phyloP scores from a whole-genome alignment of 768 basidiomycete genomes.

The Holtermannia corniformis region DNA sequence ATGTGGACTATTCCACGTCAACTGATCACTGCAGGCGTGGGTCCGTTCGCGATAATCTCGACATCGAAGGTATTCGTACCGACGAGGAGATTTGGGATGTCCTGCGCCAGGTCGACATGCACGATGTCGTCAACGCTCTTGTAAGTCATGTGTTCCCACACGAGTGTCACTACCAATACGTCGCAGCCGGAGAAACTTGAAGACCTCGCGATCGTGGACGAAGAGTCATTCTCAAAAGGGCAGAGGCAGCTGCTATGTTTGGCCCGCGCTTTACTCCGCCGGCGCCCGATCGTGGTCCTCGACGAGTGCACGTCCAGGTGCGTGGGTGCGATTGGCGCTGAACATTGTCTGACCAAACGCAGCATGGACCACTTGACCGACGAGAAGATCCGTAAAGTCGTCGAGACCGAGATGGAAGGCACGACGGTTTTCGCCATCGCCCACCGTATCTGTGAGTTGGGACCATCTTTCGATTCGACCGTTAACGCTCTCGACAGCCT shows the following conservation, averaged over 20 bases:
- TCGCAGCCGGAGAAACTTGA: conserved; percentile 14
- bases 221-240: conserved; percentile 17
- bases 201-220: conserved; percentile 10
- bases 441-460: conserved; percentile 11
- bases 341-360: conserved; percentile 1
- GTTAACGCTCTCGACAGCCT: too few species aligned
- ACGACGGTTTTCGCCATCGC: conserved; percentile 16
- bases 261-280: conserved; percentile 17
- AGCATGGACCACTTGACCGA: conserved; percentile 24
- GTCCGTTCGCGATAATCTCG: conserved; percentile 20
- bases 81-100: conserved; percentile 22
- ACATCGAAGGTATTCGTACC: conserved; percentile 11
- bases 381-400: conserved; percentile 11
- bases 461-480: too few species aligned
- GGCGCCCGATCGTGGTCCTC: conserved; percentile 13
- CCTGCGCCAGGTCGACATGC: conserved; percentile 4
- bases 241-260: conserved; percentile 23
- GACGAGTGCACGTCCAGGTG: conserved; percentile 8
- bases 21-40: conserved; percentile 9
- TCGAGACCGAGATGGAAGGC: conserved; percentile 7
- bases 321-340: neutral
- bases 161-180: neutral
- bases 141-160: neutral
- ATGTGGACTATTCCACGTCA: neutral
- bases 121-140: neutral